phyloP scores from a whole-genome alignment of 192 early-diverging fungal genomes.

The Backusella australiensis region DNA sequence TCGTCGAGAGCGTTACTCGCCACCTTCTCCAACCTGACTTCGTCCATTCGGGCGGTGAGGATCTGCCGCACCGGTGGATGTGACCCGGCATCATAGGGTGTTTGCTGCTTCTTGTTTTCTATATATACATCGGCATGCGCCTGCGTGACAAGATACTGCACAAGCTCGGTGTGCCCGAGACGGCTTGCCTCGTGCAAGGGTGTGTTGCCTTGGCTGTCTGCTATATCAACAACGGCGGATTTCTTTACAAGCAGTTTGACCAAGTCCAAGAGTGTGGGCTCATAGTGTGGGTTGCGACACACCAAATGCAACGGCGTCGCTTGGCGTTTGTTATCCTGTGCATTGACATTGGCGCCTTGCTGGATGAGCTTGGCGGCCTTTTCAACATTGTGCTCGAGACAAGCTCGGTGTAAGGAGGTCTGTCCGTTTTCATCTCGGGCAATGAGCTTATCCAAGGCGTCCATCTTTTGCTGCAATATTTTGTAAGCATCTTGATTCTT shows the following conservation, averaged over 20 bases:
- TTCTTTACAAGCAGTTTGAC: slow-evolving; percentile 47
- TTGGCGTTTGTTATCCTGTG: slow-evolving; percentile 57
- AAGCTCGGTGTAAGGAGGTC: slow-evolving; percentile 46
- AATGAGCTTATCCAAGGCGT: slow-evolving; percentile 34
- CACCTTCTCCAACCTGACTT: slow-evolving; percentile 13
- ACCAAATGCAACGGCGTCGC: slow-evolving; percentile 61
- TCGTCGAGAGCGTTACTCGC: slow-evolving; percentile 19
- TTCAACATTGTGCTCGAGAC: slow-evolving; percentile 47
- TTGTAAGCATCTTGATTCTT: slow-evolving; percentile 32
- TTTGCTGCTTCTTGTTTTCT: slow-evolving; percentile 49
- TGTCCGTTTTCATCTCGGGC: slow-evolving; percentile 44
- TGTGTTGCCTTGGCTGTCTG: slow-evolving; percentile 50
- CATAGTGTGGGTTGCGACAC: slow-evolving; percentile 29
- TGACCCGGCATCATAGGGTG: slow-evolving; percentile 47
- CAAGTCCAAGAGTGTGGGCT: slow-evolving; percentile 28
- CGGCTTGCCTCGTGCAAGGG: slow-evolving; percentile 67
- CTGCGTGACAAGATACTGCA: slow-evolving; percentile 39
- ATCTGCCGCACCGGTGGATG: not conserved
- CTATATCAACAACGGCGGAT: slow-evolving; percentile 52
- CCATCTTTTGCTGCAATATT: slow-evolving; percentile 34
- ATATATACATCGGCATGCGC: slow-evolving; percentile 41
- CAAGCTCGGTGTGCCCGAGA: slow-evolving; percentile 50
- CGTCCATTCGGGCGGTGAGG: slow-evolving; percentile 13
- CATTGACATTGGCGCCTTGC: slow-evolving; percentile 67
- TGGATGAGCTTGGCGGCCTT: slow-evolving; percentile 46